Base-by-base conservation (phyloP, 106 monocot genomes). In the Chionographis japonica region DNA sequence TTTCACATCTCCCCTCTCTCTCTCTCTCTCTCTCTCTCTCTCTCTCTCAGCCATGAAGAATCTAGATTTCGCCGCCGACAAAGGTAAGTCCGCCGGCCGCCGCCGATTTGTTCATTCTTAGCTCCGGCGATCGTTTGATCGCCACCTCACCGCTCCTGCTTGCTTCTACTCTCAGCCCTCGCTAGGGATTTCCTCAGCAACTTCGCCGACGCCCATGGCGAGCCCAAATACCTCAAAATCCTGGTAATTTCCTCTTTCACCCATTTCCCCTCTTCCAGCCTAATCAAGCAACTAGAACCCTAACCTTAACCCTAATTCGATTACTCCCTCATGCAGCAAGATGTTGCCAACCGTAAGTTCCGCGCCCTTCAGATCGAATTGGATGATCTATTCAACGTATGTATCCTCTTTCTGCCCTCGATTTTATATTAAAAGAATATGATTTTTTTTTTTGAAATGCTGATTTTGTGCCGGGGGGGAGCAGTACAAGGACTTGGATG, bases 401-500 rank as follows among this genome's bases (percentile, higher is more conserved):
- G 74, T 4, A n/a, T n/a, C n/a, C 65, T 13, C 35, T 38, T n/a
- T n/a, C n/a, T n/a, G n/a, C 8, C 18, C 40, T 50, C 6, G 51
- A 39, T 37, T 4, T 57, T 50, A 50, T 2, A 12, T 18, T 67
- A 19, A 15, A 43, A 15, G 10, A 6, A 43, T 3, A 12, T 19
- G 36, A 49, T 53, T 60, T 54, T 4, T 39, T 67, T 68, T 62
- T 71, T 71, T 67, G n/a, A n/a, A 54, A 14, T 67, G 20, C 49
- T 37, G 18, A 50, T 71, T 67, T 50, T 72, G 16, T 64, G n/a
- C n/a, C n/a, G n/a, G n/a, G 49, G 53, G 38, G 20, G 0, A 12
- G 42, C 67, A 97, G 97, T 92, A 97, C 72, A 89, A 97, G 74
- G 92, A 92, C 56, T 38, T 84, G 80, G 97, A 97, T 50, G 92